Conservation (phyloP, 169 alveolate species). For the Plasmodium cynomolgi region DNA sequence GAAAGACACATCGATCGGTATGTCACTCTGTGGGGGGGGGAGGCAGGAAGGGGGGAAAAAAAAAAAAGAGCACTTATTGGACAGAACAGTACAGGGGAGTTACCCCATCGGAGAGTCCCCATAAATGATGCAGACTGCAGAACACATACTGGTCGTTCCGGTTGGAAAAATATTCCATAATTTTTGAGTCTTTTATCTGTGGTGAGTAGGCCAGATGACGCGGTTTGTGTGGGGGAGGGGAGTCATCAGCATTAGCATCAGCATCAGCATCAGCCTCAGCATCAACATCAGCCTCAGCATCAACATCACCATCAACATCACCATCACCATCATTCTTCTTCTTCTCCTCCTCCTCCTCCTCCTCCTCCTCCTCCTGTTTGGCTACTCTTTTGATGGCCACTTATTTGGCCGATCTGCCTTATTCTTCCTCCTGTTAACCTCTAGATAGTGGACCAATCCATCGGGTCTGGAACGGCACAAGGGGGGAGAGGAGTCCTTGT, state of each 20-base stretch:
- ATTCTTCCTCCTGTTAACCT: conserved; percentile 12
- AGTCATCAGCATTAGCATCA: no score
- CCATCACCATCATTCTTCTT: background rate
- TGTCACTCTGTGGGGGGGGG: conserved; percentile 11
- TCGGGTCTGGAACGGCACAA: conserved; percentile 11
- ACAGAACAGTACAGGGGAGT: background rate
- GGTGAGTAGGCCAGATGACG: background rate
- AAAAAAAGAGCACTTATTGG: no score
- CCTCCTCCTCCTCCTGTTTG: background rate
- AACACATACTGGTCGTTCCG: conserved; percentile 45
- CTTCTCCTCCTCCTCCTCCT: no score
- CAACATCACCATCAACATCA: no score
- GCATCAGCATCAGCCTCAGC: background rate
- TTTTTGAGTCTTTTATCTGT: conserved; percentile 59
- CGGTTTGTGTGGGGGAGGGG: background rate
- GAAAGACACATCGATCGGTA: conserved; percentile 47
- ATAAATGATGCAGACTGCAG: background rate
- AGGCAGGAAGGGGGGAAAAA: background rate
- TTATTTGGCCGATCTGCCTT: background rate
- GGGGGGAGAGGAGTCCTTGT: background rate
- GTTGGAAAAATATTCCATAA: conserved; percentile 61
- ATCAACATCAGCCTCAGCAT: background rate
- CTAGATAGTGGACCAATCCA: conserved; percentile 31
- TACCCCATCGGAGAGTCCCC: background rate
- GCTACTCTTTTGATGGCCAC: background rate